A percentile compares a stretch with the other conserved stretches of the same genome.
These are phyloP conservation scores for Inga oerstediana DNA, from an alignment of 306 rosid genomes.

Conservation along the genomic window DNA sequence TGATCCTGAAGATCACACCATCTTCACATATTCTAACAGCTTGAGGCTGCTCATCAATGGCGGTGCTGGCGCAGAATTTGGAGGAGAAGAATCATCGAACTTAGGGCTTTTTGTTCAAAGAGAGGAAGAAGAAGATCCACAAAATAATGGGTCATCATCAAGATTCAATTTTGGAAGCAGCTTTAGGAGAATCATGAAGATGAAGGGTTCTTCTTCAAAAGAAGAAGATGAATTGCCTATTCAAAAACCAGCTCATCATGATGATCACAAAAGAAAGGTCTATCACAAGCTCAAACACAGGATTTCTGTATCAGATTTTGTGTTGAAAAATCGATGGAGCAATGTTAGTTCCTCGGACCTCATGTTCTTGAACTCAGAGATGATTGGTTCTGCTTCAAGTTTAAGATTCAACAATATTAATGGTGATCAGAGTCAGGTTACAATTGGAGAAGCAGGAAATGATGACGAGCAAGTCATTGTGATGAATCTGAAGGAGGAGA, in stretches of 20 bases:
- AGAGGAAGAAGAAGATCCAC: constrained; percentile 65
- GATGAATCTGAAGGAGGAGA: constrained; percentile 62
- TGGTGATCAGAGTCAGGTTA: constrained; percentile 13
- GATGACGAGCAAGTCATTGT: constrained; percentile 39
- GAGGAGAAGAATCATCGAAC: constrained; percentile 56
- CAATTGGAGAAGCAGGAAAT: constrained; percentile 13
- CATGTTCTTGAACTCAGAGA: constrained; percentile 77
- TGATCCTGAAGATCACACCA: constrained; percentile 61
- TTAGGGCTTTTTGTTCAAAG: constrained; percentile 82
- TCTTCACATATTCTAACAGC: constrained; percentile 62
- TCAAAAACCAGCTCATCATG: constrained; percentile 33
- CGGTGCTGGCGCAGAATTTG: constrained; percentile 48
- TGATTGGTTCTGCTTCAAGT: constrained; percentile 68
- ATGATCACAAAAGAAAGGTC: constrained; percentile 31
- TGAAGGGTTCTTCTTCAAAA: constrained; percentile 30
- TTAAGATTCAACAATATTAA: constrained; percentile 47
- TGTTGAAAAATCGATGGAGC: constrained; percentile 87
- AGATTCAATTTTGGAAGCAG: constrained; percentile 88
- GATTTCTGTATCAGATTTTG: constrained; percentile 76
- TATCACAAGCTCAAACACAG: constrained; percentile 76
- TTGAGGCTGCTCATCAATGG: constrained; percentile 52
- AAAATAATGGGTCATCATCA: constrained; percentile 58
- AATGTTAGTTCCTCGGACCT: constrained; percentile 85
- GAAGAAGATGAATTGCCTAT: constrained; percentile 62
- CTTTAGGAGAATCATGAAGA: constrained; percentile 60